Conservation (phyloP, 1,284 basidiomycete species). For the Moesziomyces antarcticus region DNA sequence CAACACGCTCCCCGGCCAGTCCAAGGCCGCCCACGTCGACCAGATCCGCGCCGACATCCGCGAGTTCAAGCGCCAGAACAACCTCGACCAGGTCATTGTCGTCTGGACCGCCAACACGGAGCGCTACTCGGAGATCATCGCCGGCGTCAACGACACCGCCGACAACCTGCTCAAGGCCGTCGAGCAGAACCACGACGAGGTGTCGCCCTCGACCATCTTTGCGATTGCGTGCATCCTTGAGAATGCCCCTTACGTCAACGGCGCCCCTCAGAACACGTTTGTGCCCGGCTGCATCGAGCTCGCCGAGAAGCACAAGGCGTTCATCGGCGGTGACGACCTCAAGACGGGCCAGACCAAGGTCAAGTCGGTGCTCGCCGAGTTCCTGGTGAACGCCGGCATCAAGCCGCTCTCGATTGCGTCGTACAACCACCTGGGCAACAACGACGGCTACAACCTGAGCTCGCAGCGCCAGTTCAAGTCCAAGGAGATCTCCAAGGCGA, state of each 20-base stretch:
- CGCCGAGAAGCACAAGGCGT: constrained; percentile 87
- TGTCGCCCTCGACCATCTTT: constrained; percentile 94
- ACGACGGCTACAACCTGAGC: constrained; percentile 92
- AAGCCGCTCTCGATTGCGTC: constrained; percentile 96
- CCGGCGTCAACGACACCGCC: constrained; percentile 94
- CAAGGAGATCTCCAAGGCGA: constrained; percentile 90
- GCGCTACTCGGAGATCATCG: constrained; percentile 93
- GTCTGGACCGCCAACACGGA: constrained; percentile 99
- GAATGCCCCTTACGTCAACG: constrained; percentile 94
- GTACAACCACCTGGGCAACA: constrained; percentile 99
- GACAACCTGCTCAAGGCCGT: constrained; percentile 86
- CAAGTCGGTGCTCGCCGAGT: constrained; percentile 93
- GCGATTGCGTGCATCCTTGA: constrained; percentile 96
- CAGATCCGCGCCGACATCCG: constrained; percentile 92
- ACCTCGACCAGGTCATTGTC: constrained; percentile 82
- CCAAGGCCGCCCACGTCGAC: constrained; percentile 92
- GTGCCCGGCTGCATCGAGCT: constrained; percentile 94
- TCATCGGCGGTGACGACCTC: constrained; percentile 98
- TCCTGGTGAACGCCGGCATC: constrained; percentile 98
- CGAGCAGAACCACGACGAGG: constrained; percentile 85
- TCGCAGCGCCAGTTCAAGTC: constrained; percentile 93
- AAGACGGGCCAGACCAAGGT: constrained; percentile 75
- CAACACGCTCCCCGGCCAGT: constrained; percentile 84
- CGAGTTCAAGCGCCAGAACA: constrained; percentile 86
- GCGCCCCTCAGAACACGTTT: constrained; percentile 98